phyloP scores from a whole-genome alignment of 2,329 filamentous ascomycete genomes.

The Rhinocladiella similis region DNA sequence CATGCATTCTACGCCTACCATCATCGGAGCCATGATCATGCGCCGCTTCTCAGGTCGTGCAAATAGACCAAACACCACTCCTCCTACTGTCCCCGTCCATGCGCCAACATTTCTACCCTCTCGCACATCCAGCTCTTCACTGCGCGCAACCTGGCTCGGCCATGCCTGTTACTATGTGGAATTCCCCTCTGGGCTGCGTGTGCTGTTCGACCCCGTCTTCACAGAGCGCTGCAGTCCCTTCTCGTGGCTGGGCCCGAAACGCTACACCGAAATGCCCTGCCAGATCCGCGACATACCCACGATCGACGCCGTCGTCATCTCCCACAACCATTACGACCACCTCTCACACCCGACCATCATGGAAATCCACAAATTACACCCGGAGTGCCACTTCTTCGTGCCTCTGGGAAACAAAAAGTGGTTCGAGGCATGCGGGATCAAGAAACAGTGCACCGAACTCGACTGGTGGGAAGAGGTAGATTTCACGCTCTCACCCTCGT shows the following conservation, averaged over 20 bases:
- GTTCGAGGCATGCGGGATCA: conserved; percentile 71
- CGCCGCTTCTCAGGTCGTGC: conserved; percentile 51
- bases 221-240: conserved; percentile 82
- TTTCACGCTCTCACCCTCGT: conserved; percentile 58
- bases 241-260: conserved; percentile 66
- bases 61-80: conserved; percentile 62
- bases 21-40: conserved; percentile 19
- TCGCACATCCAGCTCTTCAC: conserved; percentile 54
- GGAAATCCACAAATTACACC: conserved; percentile 69
- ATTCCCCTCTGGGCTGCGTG: conserved; percentile 80
- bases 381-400: conserved; percentile 83
- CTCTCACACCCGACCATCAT: conserved; percentile 74
- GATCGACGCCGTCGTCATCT: conserved; percentile 65
- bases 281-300: conserved; percentile 72
- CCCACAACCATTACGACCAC: conserved; percentile 92
- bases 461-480: conserved; percentile 94
- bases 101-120: conserved; percentile 66
- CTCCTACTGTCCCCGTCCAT: conserved; percentile 65
- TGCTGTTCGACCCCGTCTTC: conserved; percentile 92
- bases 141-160: conserved; percentile 91
- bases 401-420: conserved; percentile 79
- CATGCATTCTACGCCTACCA: conserved; percentile 14
- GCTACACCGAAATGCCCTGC: conserved; percentile 78
- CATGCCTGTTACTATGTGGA: conserved; percentile 94
- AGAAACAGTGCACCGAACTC: conserved; percentile 74